Conservation (phyloP, 177 flowering plant species). For the Vitis hybrid region DNA sequence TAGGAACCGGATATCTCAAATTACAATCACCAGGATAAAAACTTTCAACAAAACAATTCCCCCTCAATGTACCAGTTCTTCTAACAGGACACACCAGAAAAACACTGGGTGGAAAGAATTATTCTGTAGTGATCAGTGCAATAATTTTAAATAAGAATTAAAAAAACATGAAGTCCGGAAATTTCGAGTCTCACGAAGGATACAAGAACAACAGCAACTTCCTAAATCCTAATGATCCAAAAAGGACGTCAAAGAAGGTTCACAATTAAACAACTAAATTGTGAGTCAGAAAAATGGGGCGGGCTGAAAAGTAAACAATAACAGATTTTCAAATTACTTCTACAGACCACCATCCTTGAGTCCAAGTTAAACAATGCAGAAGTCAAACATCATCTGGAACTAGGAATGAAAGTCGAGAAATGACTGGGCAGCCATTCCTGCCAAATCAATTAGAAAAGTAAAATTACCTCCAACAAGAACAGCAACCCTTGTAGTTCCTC, state of each 20-base stretch:
- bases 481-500: constrained; percentile 41
- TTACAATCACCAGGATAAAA: no score
- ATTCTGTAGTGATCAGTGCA: no score
- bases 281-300: not conserved
- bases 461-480: constrained; percentile 71
- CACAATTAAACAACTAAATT: not conserved
- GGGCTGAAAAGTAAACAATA: not conserved
- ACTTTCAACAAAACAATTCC: no score
- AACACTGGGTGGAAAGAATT: no score
- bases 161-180: no score
- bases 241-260: not conserved
- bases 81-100: no score
- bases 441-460: not conserved
- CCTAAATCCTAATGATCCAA: no score
- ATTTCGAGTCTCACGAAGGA: not conserved
- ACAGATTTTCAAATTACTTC: not conserved
- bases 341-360: not conserved
- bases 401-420: not conserved
- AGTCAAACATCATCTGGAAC: not conserved
- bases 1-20: no score
- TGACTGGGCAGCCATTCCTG: not conserved
- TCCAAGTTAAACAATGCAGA: not conserved
- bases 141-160: no score
- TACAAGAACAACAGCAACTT: not conserved
- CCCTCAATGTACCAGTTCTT: no score